Conservation (phyloP, 176 grass and related monocot species). For the Juncus inflexus region DNA sequence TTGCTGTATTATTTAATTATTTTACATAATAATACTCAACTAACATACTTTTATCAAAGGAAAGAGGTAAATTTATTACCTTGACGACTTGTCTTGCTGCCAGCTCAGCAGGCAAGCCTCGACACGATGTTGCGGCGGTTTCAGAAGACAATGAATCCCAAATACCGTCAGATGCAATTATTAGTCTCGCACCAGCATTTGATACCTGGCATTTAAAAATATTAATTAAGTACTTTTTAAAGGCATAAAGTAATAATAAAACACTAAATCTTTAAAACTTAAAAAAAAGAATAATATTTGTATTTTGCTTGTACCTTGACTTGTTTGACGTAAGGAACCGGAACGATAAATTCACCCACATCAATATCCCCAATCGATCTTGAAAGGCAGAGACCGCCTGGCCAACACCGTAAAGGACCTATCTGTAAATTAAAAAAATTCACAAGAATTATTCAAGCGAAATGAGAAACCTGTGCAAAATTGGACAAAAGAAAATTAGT, state of each 20-base stretch:
- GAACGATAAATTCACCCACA: conserved; percentile 94
- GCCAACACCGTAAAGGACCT: conserved; percentile 89
- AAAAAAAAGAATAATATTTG: background rate
- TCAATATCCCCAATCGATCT: conserved; percentile 98
- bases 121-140: conserved; percentile 75
- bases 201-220: conserved; percentile 45
- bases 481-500: background rate
- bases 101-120: conserved; percentile 86
- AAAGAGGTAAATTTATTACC: conserved; percentile 33
- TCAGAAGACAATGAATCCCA: conserved; percentile 94
- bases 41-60: background rate
- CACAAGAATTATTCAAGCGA: background rate
- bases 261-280: too few species aligned
- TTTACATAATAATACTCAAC: too few species aligned
- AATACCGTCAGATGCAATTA: conserved; percentile 96
- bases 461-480: background rate
- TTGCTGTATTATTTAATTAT: too few species aligned
- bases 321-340: conserved; percentile 96
- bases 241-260: conserved; percentile 4
- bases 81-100: conserved; percentile 93
- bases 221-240: conserved; percentile 3
- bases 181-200: conserved; percentile 83
- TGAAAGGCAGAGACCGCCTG: conserved; percentile 83
- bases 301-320: conserved; percentile 59
- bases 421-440: conserved; percentile 48